Evolutionary conservation across 2,329 filamentous ascomycete species (phyloP).

Genomic region (Orbilia oligospora): DNA sequence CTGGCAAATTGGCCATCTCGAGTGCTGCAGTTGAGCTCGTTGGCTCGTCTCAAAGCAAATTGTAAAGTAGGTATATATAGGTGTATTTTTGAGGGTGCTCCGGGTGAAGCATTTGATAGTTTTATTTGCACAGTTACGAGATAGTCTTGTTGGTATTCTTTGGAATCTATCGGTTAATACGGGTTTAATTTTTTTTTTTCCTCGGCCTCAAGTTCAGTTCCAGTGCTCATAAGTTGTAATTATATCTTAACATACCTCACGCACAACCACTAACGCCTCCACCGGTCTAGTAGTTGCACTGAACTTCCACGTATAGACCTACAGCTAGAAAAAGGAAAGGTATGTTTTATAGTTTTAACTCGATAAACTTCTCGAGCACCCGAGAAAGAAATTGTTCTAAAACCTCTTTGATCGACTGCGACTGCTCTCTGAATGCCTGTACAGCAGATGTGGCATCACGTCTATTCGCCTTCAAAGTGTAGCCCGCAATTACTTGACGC

Average conservation of each 20-base stretch:
- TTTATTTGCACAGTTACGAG: constrained; percentile 1
- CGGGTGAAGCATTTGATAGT: background rate
- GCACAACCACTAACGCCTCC: too few species aligned
- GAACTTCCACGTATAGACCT: background rate
- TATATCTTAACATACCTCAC: background rate
- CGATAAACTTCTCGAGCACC: constrained; percentile 39
- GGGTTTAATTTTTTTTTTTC: constrained; percentile 1
- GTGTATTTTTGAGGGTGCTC: constrained; percentile 1
- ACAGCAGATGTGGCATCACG: background rate
- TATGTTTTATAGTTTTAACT: background rate
- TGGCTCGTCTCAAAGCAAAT: constrained; percentile 70
- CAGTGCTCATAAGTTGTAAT: background rate
- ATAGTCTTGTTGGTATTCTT: constrained; percentile 16
- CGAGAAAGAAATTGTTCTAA: constrained; percentile 35
- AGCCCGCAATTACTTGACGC: constrained; percentile 49
- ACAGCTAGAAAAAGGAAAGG: background rate
- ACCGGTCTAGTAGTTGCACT: too few species aligned
- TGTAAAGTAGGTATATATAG: constrained; percentile 66
- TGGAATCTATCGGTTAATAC: background rate
- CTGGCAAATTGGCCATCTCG: constrained; percentile 87
- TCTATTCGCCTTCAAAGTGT: constrained; percentile 35
- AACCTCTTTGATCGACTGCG: constrained; percentile 23
- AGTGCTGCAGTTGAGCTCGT: constrained; percentile 84
- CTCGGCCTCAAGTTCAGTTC: background rate
- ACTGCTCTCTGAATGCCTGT: background rate